Evolutionary conservation across 2,329 filamentous ascomycete genomes (phyloP), one percentile per base, ranked within the genome.

Genomic region (Diaporthe sp.): DNA sequence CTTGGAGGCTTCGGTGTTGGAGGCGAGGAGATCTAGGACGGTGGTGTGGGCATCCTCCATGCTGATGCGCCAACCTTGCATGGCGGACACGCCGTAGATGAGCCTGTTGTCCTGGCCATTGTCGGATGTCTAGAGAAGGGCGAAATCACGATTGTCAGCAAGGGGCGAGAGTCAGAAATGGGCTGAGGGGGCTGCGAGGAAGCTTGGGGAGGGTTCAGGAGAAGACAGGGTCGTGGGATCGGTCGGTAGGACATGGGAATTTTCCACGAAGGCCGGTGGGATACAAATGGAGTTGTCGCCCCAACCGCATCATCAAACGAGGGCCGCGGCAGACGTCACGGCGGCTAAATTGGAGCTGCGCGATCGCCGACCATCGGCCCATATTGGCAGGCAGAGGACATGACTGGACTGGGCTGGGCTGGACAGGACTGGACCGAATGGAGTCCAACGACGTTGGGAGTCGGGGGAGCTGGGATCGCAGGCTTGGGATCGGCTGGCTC

Each of bases 11-110:
- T 92, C 84, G 76, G 83, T 83, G 75, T 85, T 82, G 75, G 84
- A 81, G 77, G 92, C 88, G 82, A 97, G 91, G 79, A 98, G 92
- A 85, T 98, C 95, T 83, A 99, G 94, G 71, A 98, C 88, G 74
- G 94, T 91, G 77, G 94, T 95, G 87, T 99, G 97, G 78, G 97
- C 93, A 84, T 99, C 97, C 86, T 99, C 97, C 97, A 99, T 99
- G 89, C 95, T 98, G 87, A 99, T 98, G 88, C 97, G 94, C 97
- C 97, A 99, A 89, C 97, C 97, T 87, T 99, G 97, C 97, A 99
- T 99, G 86, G 95, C 95, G 79, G 97, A 99, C 79, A 98, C 92
- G 83, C 97, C 97, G 86, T 94, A 99, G 84, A 97, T 87, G 84
- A 98, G 92, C 84, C 95, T 93, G 79, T 98, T 95, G 94, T 98